Percentiles rank a stretch among this genome's conserved stretches.
phyloP scores from a whole-genome alignment of 352 stramenopile genomes.

The Phytopythium sindhum region DNA sequence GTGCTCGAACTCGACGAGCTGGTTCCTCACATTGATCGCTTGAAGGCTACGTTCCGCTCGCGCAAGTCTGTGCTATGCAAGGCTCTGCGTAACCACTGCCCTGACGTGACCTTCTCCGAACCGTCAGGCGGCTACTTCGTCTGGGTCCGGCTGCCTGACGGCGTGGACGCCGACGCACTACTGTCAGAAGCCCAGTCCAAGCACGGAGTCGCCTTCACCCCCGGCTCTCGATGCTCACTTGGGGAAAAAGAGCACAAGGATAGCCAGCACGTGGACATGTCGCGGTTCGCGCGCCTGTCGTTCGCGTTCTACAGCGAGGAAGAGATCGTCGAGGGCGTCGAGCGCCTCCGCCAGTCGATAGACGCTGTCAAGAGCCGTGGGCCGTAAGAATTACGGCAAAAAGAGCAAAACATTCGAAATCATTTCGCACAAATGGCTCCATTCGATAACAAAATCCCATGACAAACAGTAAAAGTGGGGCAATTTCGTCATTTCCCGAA shows the following conservation, averaged over 20 bases:
- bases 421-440: not conserved
- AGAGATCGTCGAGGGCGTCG: constrained; percentile 61
- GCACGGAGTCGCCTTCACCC: constrained; percentile 77
- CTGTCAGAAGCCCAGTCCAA: constrained; percentile 37
- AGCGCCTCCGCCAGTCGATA: constrained; percentile 44
- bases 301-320: constrained; percentile 82
- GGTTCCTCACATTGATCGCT: constrained; percentile 40
- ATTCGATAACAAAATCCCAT: no score
- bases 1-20: constrained; percentile 59
- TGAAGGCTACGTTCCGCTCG: constrained; percentile 35
- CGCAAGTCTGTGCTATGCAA: constrained; percentile 52
- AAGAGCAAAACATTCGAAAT: not conserved
- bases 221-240: constrained; percentile 62
- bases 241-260: constrained; percentile 5
- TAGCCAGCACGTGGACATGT: constrained; percentile 24
- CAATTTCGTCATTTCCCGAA: not conserved
- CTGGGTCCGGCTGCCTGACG: constrained; percentile 58
- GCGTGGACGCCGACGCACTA: constrained; percentile 45
- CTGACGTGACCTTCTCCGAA: constrained; percentile 46
- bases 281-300: constrained; percentile 54
- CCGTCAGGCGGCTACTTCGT: constrained; percentile 84
- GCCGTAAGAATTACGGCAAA: not conserved
- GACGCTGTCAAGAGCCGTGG: not conserved
- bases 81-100: constrained; percentile 36
- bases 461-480: no score